Percentiles rank a stretch among this genome's conserved stretches.
phyloP scores from a whole-genome alignment of 23 red algal genomes.

The Gracilariopsis chorda region DNA sequence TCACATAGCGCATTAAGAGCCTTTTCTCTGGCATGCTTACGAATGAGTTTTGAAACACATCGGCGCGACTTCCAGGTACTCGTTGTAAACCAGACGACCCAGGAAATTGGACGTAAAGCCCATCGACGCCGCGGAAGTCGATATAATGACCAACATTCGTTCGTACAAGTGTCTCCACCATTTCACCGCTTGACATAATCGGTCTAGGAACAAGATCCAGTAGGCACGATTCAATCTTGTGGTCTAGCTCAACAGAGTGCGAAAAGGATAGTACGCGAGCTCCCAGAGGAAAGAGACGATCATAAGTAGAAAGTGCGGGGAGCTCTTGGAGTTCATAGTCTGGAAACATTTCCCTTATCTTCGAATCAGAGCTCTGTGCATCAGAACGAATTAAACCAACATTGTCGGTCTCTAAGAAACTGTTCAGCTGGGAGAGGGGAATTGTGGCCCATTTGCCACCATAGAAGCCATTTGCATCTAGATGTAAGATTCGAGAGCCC shows the following conservation, averaged over 20 bases:
- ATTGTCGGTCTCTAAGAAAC: neutral
- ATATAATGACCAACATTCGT: slow-evolving; percentile 60
- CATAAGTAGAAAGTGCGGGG: neutral
- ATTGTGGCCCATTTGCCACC: slow-evolving; percentile 7
- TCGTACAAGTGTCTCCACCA: slow-evolving; percentile 24
- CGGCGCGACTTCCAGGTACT: slow-evolving; percentile 40
- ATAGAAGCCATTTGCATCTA: slow-evolving; percentile 50
- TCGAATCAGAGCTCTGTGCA: neutral
- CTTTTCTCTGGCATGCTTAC: slow-evolving; percentile 35
- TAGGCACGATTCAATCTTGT: neutral
- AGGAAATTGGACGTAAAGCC: slow-evolving; percentile 24
- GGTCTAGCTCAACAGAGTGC: neutral
- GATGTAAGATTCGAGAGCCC: slow-evolving; percentile 53
- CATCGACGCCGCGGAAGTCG: slow-evolving; percentile 48
- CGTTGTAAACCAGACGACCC: slow-evolving; percentile 13
- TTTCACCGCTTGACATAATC: slow-evolving; percentile 17
- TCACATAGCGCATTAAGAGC: slow-evolving; percentile 48
- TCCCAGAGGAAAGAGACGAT: neutral
- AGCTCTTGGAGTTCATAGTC: neutral
- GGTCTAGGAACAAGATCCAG: slow-evolving; percentile 35
- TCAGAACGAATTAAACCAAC: too few relatives aligned
- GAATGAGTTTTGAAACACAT: slow-evolving; percentile 48
- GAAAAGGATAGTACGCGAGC: neutral
- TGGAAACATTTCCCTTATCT: neutral
- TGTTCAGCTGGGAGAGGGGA: neutral